Conservation (phyloP, 1,284 basidiomycete species). For the Papiliotrema laurentii region DNA sequence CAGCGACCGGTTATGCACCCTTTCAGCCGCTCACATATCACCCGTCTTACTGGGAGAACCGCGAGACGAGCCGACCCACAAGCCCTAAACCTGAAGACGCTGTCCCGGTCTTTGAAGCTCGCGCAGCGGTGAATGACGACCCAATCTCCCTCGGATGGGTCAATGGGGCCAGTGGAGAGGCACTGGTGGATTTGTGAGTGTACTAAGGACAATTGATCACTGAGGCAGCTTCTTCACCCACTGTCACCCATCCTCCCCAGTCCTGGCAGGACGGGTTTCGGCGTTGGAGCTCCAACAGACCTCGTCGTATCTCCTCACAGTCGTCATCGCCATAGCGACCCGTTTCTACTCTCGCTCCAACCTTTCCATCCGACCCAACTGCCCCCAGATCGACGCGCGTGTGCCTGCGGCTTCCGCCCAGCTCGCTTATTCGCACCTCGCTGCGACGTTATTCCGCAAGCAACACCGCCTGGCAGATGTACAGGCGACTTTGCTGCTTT, state of each 20-base stretch:
- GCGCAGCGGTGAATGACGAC: conserved; percentile 11
- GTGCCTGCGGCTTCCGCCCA: conserved; percentile 9
- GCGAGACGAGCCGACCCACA: conserved; percentile 11
- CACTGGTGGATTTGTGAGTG: conserved; percentile 10
- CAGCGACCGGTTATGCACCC: conserved; percentile 5
- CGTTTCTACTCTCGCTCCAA: conserved; percentile 10
- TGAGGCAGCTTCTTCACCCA: conserved; percentile 8
- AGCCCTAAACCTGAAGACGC: conserved; percentile 12
- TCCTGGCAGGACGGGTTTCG: not conserved
- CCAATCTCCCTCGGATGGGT: conserved; percentile 4
- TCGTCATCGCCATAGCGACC: conserved; percentile 14
- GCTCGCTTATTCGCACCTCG: conserved; percentile 20
- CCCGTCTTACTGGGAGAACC: conserved; percentile 17
- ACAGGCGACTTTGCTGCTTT: conserved; percentile 23
- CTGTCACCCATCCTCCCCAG: conserved; percentile 11
- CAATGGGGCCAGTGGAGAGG: conserved; percentile 1
- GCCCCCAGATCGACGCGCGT: not conserved
- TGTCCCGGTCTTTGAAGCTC: conserved; percentile 8
- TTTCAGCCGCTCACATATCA: conserved; percentile 15
- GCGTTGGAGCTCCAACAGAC: conserved; percentile 5
- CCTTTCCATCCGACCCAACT: not conserved
- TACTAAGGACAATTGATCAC: not conserved
- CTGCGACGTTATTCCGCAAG: conserved; percentile 20
- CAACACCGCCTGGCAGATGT: conserved; percentile 24
- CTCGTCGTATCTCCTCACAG: conserved; percentile 14